Evolutionary conservation across 192 early-diverging fungal species (phyloP), one percentile per base, ranked within the genome.

Genomic region (Chytriomyces confervae): DNA sequence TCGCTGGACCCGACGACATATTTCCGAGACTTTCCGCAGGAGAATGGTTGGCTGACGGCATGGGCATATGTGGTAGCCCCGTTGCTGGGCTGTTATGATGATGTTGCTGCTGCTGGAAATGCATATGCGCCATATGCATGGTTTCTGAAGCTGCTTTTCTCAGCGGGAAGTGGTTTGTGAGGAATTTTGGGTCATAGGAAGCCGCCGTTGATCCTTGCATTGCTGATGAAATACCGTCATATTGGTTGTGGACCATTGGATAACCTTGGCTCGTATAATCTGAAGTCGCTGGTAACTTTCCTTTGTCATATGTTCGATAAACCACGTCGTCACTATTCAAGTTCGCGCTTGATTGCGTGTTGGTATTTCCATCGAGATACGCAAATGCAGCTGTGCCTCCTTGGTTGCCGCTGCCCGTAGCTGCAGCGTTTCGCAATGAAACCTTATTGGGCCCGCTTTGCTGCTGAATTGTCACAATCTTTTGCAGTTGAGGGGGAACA

Each of bases 401-500:
- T 36, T 36, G 36, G 36, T 36, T 29, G 9, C 36, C 67, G 24
- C 24, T 48, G 20, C 44, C 16, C 66, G 9, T 36, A 29, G 51
- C 50, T 36, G 57, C 67, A 13, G 65, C 62, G 48, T 69, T 80
- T 29, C 73, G 53, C 51, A 76, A 45, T 16, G 73, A 61, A 6
- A 51, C 68, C 24, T 83, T 80, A 29, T 76, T 76, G 7, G 79
- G 79, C 24, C 78, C 72, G 36, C 71, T 73, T n/a, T 81, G 73
- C 68, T 80, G 79, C 66, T 86, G 82, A 5, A 85, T 80, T 3
- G 85, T 79, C 4, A 83, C 87, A 8, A 88, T 76, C 47, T 83
- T 71, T 62, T 88, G 87, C 10, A 88, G 79, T 69, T 86, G 85
- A 16, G 86, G 86, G 16, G 87, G 87, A 0, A 88, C 72, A 50